phyloP scores from a whole-genome alignment of 2,329 filamentous ascomycete genomes.

The Trichoderma breve region DNA sequence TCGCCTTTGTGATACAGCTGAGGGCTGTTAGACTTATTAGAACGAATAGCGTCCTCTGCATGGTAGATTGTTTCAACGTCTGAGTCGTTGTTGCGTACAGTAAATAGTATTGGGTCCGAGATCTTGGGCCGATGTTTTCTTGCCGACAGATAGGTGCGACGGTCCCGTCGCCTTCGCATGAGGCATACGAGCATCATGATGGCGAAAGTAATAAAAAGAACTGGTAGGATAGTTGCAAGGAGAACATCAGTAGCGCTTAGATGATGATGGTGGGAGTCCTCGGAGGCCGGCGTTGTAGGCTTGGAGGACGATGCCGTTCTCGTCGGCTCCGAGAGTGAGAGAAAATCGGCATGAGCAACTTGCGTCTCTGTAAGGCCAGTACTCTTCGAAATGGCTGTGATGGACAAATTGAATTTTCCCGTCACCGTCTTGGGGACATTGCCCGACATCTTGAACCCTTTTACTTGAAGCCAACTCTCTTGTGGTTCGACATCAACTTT shows the following conservation, averaged over 20 bases:
- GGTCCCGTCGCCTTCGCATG: conserved; percentile 33
- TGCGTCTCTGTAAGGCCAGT: conserved; percentile 38
- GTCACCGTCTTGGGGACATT: conserved; percentile 37
- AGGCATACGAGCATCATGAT: conserved; percentile 36
- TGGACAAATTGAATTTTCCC: conserved; percentile 33
- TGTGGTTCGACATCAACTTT: conserved; percentile 37
- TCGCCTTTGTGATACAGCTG: conserved; percentile 24
- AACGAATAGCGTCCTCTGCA: conserved; percentile 21
- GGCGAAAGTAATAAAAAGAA: conserved; percentile 37
- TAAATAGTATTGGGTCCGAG: conserved; percentile 33
- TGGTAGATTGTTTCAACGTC: conserved; percentile 28
- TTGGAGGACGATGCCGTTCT: conserved; percentile 26
- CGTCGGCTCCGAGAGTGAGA: conserved; percentile 29
- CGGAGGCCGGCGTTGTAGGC: conserved; percentile 24
- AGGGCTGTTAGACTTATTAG: conserved; percentile 22
- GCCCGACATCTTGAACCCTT: conserved; percentile 41
- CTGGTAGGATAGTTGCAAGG: conserved; percentile 45
- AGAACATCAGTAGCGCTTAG: conserved; percentile 38
- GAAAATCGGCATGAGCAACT: conserved; percentile 37
- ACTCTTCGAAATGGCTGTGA: conserved; percentile 36
- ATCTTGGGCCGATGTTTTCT: conserved; percentile 35
- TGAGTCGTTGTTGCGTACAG: conserved; percentile 30
- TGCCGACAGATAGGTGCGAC: conserved; percentile 29
- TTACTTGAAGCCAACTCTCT: conserved; percentile 44
- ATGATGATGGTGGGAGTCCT: conserved; percentile 24